Conservation (phyloP, 2,329 filamentous ascomycete species). For the Diatrype stigma region DNA sequence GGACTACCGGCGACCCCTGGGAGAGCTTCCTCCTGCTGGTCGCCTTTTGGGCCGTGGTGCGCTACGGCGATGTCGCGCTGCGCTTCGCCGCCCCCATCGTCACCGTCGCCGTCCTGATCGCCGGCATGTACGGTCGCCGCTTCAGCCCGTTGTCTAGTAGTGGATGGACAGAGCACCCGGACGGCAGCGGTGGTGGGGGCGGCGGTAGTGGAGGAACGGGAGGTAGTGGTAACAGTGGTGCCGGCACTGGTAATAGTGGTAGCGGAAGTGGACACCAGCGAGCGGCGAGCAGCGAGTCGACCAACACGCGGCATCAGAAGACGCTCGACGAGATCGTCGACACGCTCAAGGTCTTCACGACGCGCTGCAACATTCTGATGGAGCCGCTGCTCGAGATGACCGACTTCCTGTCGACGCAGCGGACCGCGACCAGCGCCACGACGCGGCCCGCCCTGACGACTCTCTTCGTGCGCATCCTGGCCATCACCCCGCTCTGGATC, state of each 20-base stretch:
- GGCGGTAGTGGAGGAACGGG: conserved; percentile 24
- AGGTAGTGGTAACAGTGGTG: background rate
- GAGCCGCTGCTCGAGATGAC: conserved; percentile 86
- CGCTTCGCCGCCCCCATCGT: conserved; percentile 79
- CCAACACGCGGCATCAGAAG: conserved; percentile 77
- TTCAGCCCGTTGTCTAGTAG: conserved; percentile 90
- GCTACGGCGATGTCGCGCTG: conserved; percentile 84
- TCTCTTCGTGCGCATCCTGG: conserved; percentile 81
- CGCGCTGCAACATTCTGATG: conserved; percentile 84
- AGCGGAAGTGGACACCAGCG: conserved; percentile 34
- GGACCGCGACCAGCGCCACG: conserved; percentile 85
- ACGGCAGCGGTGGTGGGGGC: conserved; percentile 27
- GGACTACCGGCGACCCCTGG: conserved; percentile 92
- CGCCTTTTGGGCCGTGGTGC: conserved; percentile 76
- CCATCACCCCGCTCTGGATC: conserved; percentile 87
- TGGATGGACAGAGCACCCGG: conserved; percentile 55
- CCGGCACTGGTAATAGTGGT: conserved; percentile 16
- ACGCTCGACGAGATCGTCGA: conserved; percentile 97
- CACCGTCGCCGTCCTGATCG: conserved; percentile 72
- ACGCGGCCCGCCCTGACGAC: conserved; percentile 85
- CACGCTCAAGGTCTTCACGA: conserved; percentile 84
- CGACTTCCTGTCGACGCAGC: conserved; percentile 88
- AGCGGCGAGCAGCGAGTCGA: conserved; percentile 53
- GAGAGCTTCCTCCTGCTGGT: conserved; percentile 90
- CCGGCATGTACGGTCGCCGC: conserved; percentile 86